These are phyloP conservation scores for Stephania yunnanensis DNA, from an alignment of 164 flowering plant genomes.

Conservation along the genomic window DNA sequence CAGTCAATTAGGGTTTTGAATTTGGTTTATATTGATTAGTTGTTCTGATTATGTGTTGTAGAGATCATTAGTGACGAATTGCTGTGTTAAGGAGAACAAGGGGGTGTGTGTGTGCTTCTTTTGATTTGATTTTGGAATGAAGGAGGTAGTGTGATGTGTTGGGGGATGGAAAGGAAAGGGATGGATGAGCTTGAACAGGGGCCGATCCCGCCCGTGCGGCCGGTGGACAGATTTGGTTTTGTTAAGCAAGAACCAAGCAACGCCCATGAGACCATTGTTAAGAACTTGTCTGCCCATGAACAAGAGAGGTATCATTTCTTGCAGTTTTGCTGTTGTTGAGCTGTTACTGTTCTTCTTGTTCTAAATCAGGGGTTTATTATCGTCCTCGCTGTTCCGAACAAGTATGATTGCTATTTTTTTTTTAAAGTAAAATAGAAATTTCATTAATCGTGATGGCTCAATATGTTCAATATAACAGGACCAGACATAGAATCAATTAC, in stretches of 20 bases:
- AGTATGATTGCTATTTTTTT: background rate
- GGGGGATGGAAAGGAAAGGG: slow-evolving; percentile 57
- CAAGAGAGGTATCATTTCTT: slow-evolving; percentile 47
- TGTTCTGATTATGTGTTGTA: no score
- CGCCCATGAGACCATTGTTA: slow-evolving; percentile 37
- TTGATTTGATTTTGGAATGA: slow-evolving; percentile 14
- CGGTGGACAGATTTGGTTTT: slow-evolving; percentile 77
- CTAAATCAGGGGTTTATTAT: no score
- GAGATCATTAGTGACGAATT: no score
- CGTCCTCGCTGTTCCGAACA: no score
- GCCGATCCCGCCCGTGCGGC: slow-evolving; percentile 37
- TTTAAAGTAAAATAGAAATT: background rate
- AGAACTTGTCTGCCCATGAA: slow-evolving; percentile 34
- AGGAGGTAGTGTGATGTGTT: slow-evolving; percentile 19
- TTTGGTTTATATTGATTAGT: no score
- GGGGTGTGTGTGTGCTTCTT: slow-evolving; percentile 5
- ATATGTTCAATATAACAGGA: no score
- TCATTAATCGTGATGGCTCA: no score
- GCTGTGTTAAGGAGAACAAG: slow-evolving; percentile 1
- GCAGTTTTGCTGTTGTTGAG: background rate
- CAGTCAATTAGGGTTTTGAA: no score
- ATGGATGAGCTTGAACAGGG: slow-evolving; percentile 51
- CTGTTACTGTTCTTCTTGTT: background rate
- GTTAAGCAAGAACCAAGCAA: slow-evolving; percentile 43
- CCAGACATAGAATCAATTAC: no score